phyloP scores from a whole-genome alignment of 2,329 filamentous ascomycete genomes.

The Dactylonectria estremocensis region DNA sequence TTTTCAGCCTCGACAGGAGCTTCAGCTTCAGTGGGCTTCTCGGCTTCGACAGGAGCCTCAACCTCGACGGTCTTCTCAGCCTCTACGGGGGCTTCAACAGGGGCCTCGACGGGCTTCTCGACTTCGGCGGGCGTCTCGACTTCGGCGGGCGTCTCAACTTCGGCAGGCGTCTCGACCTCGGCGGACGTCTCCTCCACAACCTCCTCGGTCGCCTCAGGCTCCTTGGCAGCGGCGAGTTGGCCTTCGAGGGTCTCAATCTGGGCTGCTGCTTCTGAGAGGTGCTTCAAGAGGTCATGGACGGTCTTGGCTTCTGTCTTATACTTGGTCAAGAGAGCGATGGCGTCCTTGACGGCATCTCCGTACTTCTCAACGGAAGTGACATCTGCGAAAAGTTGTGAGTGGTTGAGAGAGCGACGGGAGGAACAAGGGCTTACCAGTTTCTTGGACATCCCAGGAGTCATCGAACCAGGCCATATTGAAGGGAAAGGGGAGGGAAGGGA shows the following conservation, averaged over 20 bases:
- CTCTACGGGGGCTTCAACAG: too few species aligned
- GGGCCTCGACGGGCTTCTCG: too few species aligned
- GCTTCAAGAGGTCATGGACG: conserved; percentile 33
- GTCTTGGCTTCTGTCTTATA: conserved; percentile 33
- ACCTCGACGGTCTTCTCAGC: too few species aligned
- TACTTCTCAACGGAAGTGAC: conserved; percentile 29
- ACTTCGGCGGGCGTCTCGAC: not conserved
- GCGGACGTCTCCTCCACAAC: not conserved
- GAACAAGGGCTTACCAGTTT: conserved; percentile 22
- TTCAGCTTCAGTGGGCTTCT: too few species aligned
- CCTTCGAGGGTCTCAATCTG: conserved; percentile 30
- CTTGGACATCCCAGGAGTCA: conserved; percentile 35
- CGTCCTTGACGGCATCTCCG: conserved; percentile 31
- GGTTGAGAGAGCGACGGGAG: not conserved
- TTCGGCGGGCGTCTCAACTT: not conserved
- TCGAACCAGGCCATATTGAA: conserved; percentile 38
- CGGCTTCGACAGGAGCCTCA: too few species aligned
- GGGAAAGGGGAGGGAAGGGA: not conserved
- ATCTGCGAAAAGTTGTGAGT: conserved; percentile 26
- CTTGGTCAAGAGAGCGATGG: conserved; percentile 28
- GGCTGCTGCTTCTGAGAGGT: conserved; percentile 29
- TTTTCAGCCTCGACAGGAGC: too few species aligned
- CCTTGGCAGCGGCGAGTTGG: conserved; percentile 25
- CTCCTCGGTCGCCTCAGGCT: conserved; percentile 4
- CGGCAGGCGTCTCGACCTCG: not conserved